Evolutionary conservation across 2,329 filamentous ascomycete species (phyloP).

Genomic region (Davidsoniella australis): DNA sequence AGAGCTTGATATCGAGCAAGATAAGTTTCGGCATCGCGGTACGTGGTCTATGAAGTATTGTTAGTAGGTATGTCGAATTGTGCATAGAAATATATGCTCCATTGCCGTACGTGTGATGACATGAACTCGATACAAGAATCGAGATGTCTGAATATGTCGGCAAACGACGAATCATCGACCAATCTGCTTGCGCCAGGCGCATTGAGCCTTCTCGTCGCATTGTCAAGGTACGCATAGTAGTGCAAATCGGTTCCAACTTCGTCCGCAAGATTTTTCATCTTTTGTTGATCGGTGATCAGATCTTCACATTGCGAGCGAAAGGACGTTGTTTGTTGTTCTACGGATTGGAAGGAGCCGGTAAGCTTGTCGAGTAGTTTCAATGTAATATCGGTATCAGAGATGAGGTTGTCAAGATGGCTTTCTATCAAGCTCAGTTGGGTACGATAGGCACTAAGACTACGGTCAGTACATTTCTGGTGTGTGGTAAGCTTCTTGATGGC

Average conservation of each 20-base stretch:
- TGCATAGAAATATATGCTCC: neutral
- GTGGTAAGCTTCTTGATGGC: neutral
- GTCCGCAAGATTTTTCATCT: constrained; percentile 62
- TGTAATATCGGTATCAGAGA: constrained; percentile 60
- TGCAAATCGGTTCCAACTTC: constrained; percentile 79
- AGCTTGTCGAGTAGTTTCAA: constrained; percentile 61
- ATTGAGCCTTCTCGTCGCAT: constrained; percentile 76
- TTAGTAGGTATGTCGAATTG: constrained; percentile 11
- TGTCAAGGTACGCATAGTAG: constrained; percentile 88
- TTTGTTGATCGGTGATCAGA: constrained; percentile 63
- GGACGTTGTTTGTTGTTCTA: constrained; percentile 79
- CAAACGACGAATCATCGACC: constrained; percentile 70
- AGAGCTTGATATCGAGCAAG: constrained; percentile 73
- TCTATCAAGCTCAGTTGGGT: constrained; percentile 70
- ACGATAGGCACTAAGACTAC: constrained; percentile 44
- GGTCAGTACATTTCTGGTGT: neutral
- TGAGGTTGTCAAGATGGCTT: constrained; percentile 62
- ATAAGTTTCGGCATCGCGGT: constrained; percentile 77
- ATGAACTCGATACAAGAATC: constrained; percentile 90
- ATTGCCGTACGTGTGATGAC: constrained; percentile 53
- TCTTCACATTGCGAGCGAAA: constrained; percentile 89
- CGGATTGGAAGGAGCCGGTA: constrained; percentile 70
- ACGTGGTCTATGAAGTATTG: constrained; percentile 40
- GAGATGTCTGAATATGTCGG: constrained; percentile 71
- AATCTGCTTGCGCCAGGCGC: constrained; percentile 76